These are phyloP conservation scores for Fusarium veterinarium DNA, from an alignment of 2,329 filamentous ascomycete species.

Conservation along the genomic window DNA sequence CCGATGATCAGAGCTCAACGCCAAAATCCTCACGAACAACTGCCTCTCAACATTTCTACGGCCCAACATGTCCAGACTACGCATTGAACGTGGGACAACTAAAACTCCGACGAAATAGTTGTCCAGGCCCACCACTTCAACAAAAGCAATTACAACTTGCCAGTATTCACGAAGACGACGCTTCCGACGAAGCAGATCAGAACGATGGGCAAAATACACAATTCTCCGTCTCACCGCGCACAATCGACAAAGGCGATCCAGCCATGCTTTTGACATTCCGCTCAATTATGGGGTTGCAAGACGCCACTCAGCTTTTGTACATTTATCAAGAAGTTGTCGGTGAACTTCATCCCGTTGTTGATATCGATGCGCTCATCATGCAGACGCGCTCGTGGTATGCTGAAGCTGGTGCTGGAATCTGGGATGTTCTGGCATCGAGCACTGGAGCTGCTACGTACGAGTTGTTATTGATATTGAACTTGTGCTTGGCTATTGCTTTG, in stretches of 20 bases:
- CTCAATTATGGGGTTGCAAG: slow-evolving; percentile 14
- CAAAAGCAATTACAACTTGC: slow-evolving; percentile 27
- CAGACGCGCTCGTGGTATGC: slow-evolving; percentile 24
- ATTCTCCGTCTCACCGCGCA: not conserved
- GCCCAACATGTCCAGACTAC: slow-evolving; percentile 45
- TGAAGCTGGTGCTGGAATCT: slow-evolving; percentile 11
- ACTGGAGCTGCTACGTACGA: slow-evolving; percentile 15
- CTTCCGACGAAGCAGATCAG: not conserved
- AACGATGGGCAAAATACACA: not conserved
- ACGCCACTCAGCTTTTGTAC: slow-evolving; percentile 15
- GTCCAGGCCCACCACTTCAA: not conserved
- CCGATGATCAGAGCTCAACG: not conserved
- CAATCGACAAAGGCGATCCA: slow-evolving; percentile 16
- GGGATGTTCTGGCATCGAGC: slow-evolving; percentile 20
- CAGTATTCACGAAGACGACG: slow-evolving; percentile 25
- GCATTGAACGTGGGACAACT: slow-evolving; percentile 42
- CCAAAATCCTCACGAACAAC: not conserved
- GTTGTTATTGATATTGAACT: slow-evolving; percentile 13
- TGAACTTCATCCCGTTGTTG: slow-evolving; percentile 26
- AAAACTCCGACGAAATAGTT: slow-evolving; percentile 25
- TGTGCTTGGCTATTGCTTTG: slow-evolving; percentile 20
- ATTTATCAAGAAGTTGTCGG: slow-evolving; percentile 28
- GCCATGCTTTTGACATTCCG: slow-evolving; percentile 24
- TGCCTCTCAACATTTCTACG: slow-evolving; percentile 36
- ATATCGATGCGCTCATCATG: slow-evolving; percentile 7